Conservation (phyloP, 2,329 filamentous ascomycete genomes). For the Aspergillus ibericus region DNA sequence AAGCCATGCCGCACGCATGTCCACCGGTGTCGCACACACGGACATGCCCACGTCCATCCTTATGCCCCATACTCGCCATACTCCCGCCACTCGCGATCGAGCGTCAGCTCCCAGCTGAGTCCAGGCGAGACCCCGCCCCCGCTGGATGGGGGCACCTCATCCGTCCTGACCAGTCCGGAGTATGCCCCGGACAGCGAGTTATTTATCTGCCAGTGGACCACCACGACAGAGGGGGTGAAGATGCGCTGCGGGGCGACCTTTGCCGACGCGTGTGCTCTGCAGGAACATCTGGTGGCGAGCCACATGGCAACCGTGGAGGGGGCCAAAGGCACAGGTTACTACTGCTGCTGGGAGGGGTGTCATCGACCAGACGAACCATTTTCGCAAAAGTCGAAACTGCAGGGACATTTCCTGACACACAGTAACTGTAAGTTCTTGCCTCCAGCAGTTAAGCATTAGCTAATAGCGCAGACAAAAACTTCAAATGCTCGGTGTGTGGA, state of each 20-base stretch:
- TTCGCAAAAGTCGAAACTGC: slow-evolving; percentile 47
- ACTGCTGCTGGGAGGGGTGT: slow-evolving; percentile 46
- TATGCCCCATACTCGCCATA: slow-evolving; percentile 38
- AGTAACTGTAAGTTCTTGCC: slow-evolving; percentile 40
- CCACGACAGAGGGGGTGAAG: slow-evolving; percentile 26
- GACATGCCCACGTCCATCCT: slow-evolving; percentile 34
- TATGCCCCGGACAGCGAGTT: slow-evolving; percentile 33
- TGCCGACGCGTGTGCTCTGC: slow-evolving; percentile 36
- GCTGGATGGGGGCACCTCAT: slow-evolving; percentile 35
- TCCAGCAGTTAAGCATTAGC: not conserved
- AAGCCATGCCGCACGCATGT: slow-evolving; percentile 32
- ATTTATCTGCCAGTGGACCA: slow-evolving; percentile 42
- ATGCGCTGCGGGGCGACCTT: slow-evolving; percentile 39
- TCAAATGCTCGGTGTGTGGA: slow-evolving; percentile 42
- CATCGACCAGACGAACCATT: slow-evolving; percentile 45
- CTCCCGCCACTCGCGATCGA: slow-evolving; percentile 38
- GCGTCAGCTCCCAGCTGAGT: slow-evolving; percentile 40
- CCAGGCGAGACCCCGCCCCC: slow-evolving; percentile 40
- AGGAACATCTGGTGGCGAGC: slow-evolving; percentile 40
- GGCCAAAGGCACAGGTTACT: slow-evolving; percentile 43
- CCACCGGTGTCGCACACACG: slow-evolving; percentile 35
- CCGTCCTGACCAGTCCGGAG: slow-evolving; percentile 39
- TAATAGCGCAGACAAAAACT: slow-evolving; percentile 40
- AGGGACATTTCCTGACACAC: slow-evolving; percentile 47
- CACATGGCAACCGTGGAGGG: slow-evolving; percentile 42